Base-by-base conservation (phyloP, 495 filamentous ascomycete species). In the Hyaloscypha hepaticicola region DNA sequence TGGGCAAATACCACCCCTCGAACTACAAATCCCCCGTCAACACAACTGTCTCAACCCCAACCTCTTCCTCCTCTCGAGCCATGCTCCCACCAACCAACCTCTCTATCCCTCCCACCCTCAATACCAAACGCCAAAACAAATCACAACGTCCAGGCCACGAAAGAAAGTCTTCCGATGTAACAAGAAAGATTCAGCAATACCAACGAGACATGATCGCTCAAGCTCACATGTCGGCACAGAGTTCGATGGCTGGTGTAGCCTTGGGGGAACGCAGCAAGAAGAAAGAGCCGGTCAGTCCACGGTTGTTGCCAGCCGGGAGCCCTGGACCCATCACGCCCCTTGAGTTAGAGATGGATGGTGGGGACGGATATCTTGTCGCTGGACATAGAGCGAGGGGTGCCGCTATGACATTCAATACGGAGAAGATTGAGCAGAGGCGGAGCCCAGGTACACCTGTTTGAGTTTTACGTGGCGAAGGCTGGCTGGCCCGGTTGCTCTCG, bases 311-410 rank as follows among this genome's bases (percentile, higher is more conserved):
- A 2, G 78, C 90, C 3, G 83, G 84, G n/a, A 91, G 88, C 51
- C 89, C 90, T 1, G 90, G 90, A 0, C 89, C 89, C 0, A 89
- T 93, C 45, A 93, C 91, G 2, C 90, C 91, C 0, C 80, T 95
- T 72, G 83, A 84, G 3, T 73, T 95, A 29, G 89, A 92, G 68
- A 82, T 79, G 8, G 60, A 53, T 25, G 34, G 12, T 14, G 48
- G 34, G 24, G 60, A 51, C 38, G 66, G 69, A 1, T 70, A 70
- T 65, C 16, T 69, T 16, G 50, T 55, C 12, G 66, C 66, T 28
- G 66, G 66, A 27, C 14, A 24, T 14, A 52, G 63, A 55, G 29
- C 29, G 2, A 55, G 63, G 41, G 63, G 61, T 27, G 41, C 24
- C 11, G 19, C 11, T 45, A 7, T 33, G 31, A 33, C 2, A 16